Conservation (phyloP, 2,329 filamentous ascomycete species). For the Rachicladosporium sp. region DNA sequence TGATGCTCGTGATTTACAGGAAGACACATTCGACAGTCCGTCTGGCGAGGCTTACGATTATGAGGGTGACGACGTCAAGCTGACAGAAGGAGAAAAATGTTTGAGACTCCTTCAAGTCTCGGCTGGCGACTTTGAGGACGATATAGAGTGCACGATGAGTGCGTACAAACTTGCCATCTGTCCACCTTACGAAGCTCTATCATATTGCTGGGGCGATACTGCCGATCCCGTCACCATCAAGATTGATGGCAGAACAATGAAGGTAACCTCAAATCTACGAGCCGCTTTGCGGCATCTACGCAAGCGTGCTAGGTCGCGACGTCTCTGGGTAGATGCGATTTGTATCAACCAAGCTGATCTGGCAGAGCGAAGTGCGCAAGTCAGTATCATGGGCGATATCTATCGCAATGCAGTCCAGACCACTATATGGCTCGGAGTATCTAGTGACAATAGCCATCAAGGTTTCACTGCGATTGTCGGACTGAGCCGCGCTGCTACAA, state of each 20-base stretch:
- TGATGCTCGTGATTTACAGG: too few species aligned
- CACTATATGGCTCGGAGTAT: slow-evolving; percentile 7
- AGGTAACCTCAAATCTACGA: neutral
- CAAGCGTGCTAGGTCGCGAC: neutral
- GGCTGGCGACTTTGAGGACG: too few species aligned
- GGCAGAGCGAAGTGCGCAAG: slow-evolving; percentile 8
- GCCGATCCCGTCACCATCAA: neutral
- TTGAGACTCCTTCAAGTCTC: too few species aligned
- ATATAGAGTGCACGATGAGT: too few species aligned
- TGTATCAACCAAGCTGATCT: slow-evolving; percentile 11
- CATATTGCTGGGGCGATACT: neutral
- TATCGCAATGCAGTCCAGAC: slow-evolving; percentile 5
- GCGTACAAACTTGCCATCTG: too few species aligned
- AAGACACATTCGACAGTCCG: too few species aligned
- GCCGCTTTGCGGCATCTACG: neutral
- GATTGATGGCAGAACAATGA: neutral
- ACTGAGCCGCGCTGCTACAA: too few species aligned
- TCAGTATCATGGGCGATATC: slow-evolving; percentile 9
- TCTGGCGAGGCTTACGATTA: too few species aligned
- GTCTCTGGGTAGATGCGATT: slow-evolving; percentile 10
- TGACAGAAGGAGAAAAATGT: too few species aligned
- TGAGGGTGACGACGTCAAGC: too few species aligned
- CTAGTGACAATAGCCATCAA: neutral
- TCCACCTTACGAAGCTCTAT: neutral
- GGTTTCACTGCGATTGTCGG: too few species aligned